phyloP scores from a whole-genome alignment of 2,329 filamentous ascomycete species.

The Neopestalotiopsis sp. region DNA sequence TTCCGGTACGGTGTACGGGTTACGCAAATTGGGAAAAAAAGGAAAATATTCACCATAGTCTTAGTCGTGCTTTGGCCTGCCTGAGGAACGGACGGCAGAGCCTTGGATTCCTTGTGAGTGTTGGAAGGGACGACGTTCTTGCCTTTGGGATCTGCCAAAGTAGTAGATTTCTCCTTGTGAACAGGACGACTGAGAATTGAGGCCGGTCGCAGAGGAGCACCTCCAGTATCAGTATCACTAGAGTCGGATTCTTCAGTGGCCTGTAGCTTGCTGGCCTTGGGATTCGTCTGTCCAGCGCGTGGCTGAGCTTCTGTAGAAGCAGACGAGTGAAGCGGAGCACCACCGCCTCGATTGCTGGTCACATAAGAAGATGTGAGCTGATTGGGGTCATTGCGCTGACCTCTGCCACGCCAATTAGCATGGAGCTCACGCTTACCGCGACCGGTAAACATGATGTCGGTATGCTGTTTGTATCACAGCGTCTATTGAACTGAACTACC shows the following conservation, averaged over 20 bases:
- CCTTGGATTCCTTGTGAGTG: background rate
- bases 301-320: background rate
- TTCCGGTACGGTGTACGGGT: background rate
- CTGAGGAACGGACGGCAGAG: background rate
- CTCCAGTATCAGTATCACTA: background rate
- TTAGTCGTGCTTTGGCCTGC: background rate
- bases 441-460: background rate
- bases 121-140: slow-evolving; percentile 1
- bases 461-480: background rate
- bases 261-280: background rate
- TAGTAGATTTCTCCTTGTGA: background rate
- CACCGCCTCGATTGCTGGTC: slow-evolving; percentile 18
- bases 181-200: background rate
- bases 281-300: background rate
- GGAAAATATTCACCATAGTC: background rate
- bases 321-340: slow-evolving; percentile 18
- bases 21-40: too few relatives aligned
- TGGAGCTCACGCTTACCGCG: background rate
- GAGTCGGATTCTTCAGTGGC: background rate
- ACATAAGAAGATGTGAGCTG: background rate
- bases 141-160: background rate
- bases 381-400: background rate
- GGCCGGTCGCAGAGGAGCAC: background rate
- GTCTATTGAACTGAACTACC: background rate
- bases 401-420: background rate